phyloP scores from a whole-genome alignment of 192 early-diverging fungal species.

The Backusella tarrabulga region DNA sequence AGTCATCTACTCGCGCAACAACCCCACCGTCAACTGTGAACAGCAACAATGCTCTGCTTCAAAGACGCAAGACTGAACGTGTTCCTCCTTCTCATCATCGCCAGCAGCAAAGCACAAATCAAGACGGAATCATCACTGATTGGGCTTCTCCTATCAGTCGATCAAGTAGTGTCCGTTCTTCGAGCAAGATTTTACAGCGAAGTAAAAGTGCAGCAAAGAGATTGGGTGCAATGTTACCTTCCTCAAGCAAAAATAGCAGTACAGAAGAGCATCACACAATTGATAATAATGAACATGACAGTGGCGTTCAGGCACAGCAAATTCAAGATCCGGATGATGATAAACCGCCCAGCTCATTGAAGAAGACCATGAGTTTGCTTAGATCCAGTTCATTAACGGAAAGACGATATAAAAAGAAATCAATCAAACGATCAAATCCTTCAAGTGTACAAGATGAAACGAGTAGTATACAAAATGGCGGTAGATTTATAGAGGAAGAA shows the following conservation, averaged over 20 bases:
- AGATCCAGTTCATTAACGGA: constrained; percentile 2
- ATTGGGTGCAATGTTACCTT: constrained; percentile 22
- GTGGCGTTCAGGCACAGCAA: not conserved
- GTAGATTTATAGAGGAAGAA: not conserved
- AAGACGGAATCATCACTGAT: not conserved
- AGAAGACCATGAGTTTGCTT: not conserved
- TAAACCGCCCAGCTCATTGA: not conserved
- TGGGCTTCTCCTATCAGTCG: constrained; percentile 7
- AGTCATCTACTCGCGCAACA: not conserved
- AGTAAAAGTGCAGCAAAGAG: constrained; percentile 21
- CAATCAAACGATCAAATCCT: not conserved
- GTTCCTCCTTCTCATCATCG: constrained; percentile 2
- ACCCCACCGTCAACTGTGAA: not conserved
- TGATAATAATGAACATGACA: not conserved
- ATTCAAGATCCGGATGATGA: not conserved
- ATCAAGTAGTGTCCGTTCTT: not conserved
- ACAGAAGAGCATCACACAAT: not conserved
- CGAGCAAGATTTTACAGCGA: constrained; percentile 14
- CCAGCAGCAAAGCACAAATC: not conserved
- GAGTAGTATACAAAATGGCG: not conserved
- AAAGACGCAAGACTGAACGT: constrained; percentile 13
- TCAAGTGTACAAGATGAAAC: not conserved
- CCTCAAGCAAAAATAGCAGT: not conserved
- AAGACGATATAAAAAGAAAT: not conserved
- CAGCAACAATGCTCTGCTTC: not conserved